Evolutionary conservation across 805 yeast genomes (phyloP).

Genomic region (Cyberlindnera meyerae): DNA sequence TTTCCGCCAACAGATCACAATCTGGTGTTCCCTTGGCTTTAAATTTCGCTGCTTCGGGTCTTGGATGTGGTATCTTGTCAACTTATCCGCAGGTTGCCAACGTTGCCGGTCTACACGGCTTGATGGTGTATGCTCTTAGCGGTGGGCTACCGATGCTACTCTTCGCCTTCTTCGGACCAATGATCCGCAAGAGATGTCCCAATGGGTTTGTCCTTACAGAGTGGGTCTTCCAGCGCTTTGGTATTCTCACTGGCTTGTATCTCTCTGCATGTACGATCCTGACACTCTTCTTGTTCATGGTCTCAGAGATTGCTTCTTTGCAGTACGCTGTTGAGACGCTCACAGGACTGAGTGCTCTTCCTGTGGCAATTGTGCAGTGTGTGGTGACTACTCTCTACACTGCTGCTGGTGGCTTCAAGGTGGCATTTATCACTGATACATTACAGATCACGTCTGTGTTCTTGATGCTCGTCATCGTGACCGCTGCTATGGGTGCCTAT

Average conservation of each 20-base stretch:
- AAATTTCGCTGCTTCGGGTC: constrained; percentile 88
- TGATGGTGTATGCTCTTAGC: constrained; percentile 70
- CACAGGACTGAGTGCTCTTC: constrained; percentile 74
- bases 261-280: constrained; percentile 77
- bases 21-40: constrained; percentile 75
- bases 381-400: constrained; percentile 86
- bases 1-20: constrained; percentile 78
- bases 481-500: constrained; percentile 74
- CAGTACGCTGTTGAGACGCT: constrained; percentile 70
- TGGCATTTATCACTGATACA: constrained; percentile 83
- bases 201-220: constrained; percentile 89
- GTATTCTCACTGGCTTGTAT: constrained; percentile 65
- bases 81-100: constrained; percentile 87
- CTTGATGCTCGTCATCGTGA: constrained; percentile 60
- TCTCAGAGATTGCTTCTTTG: constrained; percentile 79
- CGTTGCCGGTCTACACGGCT: constrained; percentile 80
- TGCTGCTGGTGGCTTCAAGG: constrained; percentile 81
- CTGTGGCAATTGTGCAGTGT: constrained; percentile 80
- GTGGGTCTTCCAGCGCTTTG: constrained; percentile 87
- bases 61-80: constrained; percentile 84
- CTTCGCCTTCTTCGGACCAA: constrained; percentile 82
- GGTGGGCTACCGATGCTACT: constrained; percentile 82
- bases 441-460: constrained; percentile 76
- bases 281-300: constrained; percentile 82
- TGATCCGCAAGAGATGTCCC: constrained; percentile 73